Evolutionary conservation across 768 basidiomycete species (phyloP).

Genomic region (Termitomyces sp.): DNA sequence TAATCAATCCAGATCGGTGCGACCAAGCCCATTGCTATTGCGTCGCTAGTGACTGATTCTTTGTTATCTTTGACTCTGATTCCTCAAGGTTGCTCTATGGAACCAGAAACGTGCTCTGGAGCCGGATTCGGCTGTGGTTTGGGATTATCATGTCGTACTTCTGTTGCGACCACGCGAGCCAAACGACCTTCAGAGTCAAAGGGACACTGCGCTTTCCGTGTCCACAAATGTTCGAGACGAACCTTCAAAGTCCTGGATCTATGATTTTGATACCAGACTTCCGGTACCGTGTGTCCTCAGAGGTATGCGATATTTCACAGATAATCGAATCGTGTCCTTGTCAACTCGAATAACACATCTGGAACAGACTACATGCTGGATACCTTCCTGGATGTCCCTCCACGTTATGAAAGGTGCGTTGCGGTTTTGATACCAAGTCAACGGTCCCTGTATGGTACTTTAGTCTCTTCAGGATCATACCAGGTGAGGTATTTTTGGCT

Average conservation of each 20-base stretch:
- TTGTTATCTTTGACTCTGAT: neutral
- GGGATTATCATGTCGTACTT: slow-evolving; percentile 75
- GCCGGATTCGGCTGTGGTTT: slow-evolving; percentile 40
- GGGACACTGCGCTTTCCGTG: neutral
- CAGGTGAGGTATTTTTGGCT: slow-evolving; percentile 42
- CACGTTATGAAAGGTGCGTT: slow-evolving; percentile 40
- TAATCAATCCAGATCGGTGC: slow-evolving; percentile 51
- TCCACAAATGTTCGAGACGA: neutral
- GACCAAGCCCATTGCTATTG: neutral
- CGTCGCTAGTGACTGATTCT: neutral
- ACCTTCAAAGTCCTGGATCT: slow-evolving; percentile 40
- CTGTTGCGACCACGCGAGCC: slow-evolving; percentile 35
- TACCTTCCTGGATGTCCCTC: slow-evolving; percentile 36
- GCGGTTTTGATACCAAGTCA: neutral
- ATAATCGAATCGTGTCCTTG: neutral
- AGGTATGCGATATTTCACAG: slow-evolving; percentile 29
- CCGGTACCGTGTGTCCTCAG: slow-evolving; percentile 44
- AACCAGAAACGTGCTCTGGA: slow-evolving; percentile 41
- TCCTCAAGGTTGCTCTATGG: slow-evolving; percentile 57
- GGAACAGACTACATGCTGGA: slow-evolving; percentile 36
- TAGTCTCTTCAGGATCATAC: slow-evolving; percentile 60
- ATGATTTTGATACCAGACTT: slow-evolving; percentile 60
- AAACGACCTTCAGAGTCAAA: neutral
- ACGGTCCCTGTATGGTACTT: neutral
- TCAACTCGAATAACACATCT: slow-evolving; percentile 1